phyloP scores from a whole-genome alignment of 345 rosid genomes.

The sweet orange (Citrus sinensis) region DVS_A1.0 CM039162.1:30193501-30194000 shows the following conservation, averaged over 20 bases:
- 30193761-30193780: too few species aligned
- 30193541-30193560: neutral
- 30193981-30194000: rapidly evolving
- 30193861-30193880: too few species aligned
- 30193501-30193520: neutral
- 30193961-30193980: too few species aligned
- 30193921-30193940: too few species aligned
- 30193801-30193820: too few species aligned
- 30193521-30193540: neutral
- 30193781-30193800: too few species aligned
- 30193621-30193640: neutral
- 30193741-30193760: neutral
- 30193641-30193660: neutral
- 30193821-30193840: too few species aligned
- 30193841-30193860: too few species aligned
- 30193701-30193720: neutral
- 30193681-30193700: neutral
- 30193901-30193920: too few species aligned
- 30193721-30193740: neutral
- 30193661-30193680: neutral
- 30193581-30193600: neutral
- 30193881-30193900: too few species aligned
- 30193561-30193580: neutral
- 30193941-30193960: too few species aligned
- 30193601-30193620: neutral